These are phyloP conservation scores for Paramecium biaurelia DNA, from an alignment of 73 alveolate species.

Conservation along the genomic window DNA sequence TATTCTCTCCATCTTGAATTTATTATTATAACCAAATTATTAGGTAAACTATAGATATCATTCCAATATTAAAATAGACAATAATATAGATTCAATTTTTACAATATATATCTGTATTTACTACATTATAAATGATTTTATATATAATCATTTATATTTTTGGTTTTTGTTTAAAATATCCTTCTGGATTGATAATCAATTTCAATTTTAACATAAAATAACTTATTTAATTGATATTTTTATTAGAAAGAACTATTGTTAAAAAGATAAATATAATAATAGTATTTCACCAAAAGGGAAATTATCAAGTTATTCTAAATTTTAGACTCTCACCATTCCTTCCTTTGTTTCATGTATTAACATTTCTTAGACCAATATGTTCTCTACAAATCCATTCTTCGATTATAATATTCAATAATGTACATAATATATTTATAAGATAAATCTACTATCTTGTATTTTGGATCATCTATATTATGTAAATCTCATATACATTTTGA, in stretches of 20 bases:
- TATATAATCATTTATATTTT: neutral
- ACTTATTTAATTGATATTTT: neutral
- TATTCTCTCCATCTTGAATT: neutral
- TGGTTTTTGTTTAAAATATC: neutral
- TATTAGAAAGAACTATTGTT: neutral
- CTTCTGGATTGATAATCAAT: neutral
- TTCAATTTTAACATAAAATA: neutral
- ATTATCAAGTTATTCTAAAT: slow-evolving; percentile 34
- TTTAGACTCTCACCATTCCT: neutral
- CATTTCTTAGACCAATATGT: neutral
- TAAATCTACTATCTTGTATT: neutral
- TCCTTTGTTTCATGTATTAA: neutral
- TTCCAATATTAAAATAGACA: neutral
- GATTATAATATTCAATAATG: slow-evolving; percentile 85
- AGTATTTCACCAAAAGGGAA: slow-evolving; percentile 5
- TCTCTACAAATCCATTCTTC: slow-evolving; percentile 84
- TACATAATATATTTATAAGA: neutral
- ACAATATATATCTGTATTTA: too few species aligned
- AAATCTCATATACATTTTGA: neutral
- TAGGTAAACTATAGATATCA: neutral
- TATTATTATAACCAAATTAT: neutral
- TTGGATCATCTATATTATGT: neutral
- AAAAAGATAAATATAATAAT: neutral
- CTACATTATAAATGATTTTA: too few species aligned
- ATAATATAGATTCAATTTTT: too few species aligned